phyloP scores from a whole-genome alignment of 208 protist genomes.

The Trypanosoma cruzi region DNA sequence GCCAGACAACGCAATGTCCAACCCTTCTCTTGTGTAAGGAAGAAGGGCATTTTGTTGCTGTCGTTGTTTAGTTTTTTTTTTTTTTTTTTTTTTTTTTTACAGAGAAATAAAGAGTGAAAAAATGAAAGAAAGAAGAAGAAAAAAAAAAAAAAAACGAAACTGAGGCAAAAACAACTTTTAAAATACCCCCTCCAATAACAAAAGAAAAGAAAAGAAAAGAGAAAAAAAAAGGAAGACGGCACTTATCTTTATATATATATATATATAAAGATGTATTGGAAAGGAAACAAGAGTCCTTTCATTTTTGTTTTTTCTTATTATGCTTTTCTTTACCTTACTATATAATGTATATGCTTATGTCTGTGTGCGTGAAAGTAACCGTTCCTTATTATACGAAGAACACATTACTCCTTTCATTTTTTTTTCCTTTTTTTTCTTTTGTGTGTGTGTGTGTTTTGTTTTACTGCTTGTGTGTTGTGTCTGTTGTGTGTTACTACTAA shows the following conservation, averaged over 20 bases:
- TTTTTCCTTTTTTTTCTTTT: conserved; percentile 21
- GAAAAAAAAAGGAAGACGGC: neutral
- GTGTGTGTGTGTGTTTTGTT: conserved; percentile 21
- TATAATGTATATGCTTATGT: neutral
- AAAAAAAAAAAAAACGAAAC: neutral
- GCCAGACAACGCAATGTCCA: conserved; percentile 21
- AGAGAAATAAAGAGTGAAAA: too few species aligned
- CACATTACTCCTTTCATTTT: neutral
- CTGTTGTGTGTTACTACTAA: too few species aligned
- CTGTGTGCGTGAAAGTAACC: too few species aligned
- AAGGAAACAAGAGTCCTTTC: neutral
- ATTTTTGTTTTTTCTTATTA: conserved; percentile 7
- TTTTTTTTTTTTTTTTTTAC: too few species aligned
- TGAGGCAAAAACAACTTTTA: too few species aligned
- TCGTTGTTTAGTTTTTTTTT: too few species aligned
- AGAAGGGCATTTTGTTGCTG: too few species aligned
- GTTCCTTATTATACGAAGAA: too few species aligned
- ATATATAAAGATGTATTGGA: too few species aligned
- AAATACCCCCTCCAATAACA: too few species aligned
- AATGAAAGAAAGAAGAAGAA: neutral
- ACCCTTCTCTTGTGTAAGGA: conserved; percentile 10
- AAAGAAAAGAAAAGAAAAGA: neutral
- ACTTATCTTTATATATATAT: too few species aligned
- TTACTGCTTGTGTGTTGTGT: too few species aligned
- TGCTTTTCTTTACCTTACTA: conserved; percentile 18